Base-by-base conservation (phyloP, 305 asterid genomes). In the Coffea humblotiana region DNA sequence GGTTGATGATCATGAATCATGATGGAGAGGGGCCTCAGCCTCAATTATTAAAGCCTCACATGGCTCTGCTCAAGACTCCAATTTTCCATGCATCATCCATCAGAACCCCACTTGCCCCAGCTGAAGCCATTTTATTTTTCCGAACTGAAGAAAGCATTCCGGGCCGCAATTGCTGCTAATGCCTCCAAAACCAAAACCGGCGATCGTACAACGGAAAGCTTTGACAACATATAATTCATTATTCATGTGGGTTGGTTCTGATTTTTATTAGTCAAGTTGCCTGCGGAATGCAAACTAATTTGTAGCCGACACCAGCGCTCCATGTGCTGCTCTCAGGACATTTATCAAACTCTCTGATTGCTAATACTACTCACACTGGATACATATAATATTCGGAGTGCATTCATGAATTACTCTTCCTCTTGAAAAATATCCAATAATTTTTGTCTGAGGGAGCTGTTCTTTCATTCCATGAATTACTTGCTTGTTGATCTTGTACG, bases 11-110 rank as follows among this genome's bases (percentile, higher is more conserved):
- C 32, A 29, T 29, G 32, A 29, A 29, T 29, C 32, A 29, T 29
- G 69, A 48, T 75, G 64, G 43, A 58, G 79, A 65, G 40, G 72
- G 79, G 83, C 32, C 32, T 29, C 32, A 29, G 48, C 81, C 77
- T 64, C 48, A 40, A 51, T 71, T 80, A 75, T 45, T 45, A 1
- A 23, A 51, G 77, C 13, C 69, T 83, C 83, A 80, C 84, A 80
- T 83, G 86, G 82, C n/a, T 76, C 32, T 72, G 75, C 56, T 43
- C 61, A 9, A 29, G 64, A 72, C 52, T 35, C 14, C 51, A 35
- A 19, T 23, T 18, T 58, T 3, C 12, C 35, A 19, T 2, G 27
- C 49, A 56, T 65, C 58, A 48, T 63, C 61, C 18, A 18, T 61
- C 18, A 8, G 43, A 40, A 71, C 9, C 60, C 79, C 79, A 77